These are phyloP conservation scores for Leccinum olivaceopallidum DNA, from an alignment of 768 basidiomycete genomes.

Conservation along the genomic window DNA sequence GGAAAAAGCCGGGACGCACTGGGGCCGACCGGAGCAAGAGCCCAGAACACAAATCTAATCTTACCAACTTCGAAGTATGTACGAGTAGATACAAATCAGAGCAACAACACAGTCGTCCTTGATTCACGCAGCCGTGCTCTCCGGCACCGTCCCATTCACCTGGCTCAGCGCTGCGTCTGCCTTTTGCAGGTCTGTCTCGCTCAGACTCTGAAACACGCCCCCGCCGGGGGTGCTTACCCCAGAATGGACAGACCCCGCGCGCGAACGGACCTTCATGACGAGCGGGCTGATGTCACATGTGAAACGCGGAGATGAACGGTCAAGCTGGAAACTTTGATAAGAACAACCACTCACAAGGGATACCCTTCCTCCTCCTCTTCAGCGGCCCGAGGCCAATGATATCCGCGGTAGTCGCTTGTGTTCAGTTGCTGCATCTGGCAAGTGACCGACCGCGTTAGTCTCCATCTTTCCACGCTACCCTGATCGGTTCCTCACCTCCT, in stretches of 20 bases:
- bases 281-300: constrained; percentile 58
- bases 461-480: background rate
- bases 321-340: constrained; percentile 11
- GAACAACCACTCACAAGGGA: constrained; percentile 65
- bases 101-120: constrained; percentile 1
- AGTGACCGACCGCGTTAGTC: background rate
- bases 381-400: constrained; percentile 53
- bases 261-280: constrained; percentile 87
- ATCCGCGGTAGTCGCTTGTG: constrained; percentile 80
- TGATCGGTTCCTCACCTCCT: constrained; percentile 54
- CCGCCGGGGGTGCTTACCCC: constrained; percentile 86
- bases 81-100: constrained; percentile 20
- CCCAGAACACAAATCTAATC: background rate
- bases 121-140: background rate
- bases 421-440: constrained; percentile 79
- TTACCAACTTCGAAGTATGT: background rate
- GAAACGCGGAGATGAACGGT: constrained; percentile 9
- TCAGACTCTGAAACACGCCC: constrained; percentile 74
- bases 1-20: constrained; percentile 22
- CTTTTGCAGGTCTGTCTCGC: constrained; percentile 81
- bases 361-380: constrained; percentile 92
- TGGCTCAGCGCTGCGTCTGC: constrained; percentile 88
- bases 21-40: background rate
- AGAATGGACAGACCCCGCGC: constrained; percentile 72
- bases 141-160: constrained; percentile 34